Evolutionary conservation across 345 rosid species (phyloP).

Genomic region (Pistacia atlantica): DNA sequence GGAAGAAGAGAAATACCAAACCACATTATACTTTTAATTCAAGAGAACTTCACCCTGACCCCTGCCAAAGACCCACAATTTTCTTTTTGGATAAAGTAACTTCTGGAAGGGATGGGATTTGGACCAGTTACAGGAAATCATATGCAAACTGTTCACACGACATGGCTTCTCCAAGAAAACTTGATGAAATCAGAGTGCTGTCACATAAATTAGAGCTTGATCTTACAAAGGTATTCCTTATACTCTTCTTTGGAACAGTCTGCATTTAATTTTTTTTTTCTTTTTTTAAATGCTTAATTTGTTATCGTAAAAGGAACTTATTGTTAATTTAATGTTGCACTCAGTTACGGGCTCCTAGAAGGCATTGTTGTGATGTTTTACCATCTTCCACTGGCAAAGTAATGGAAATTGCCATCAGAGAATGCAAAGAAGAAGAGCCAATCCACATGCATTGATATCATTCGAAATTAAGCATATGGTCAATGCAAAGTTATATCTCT

Average conservation of each 20-base stretch:
- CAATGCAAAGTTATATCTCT: neutral
- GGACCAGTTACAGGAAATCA: slow-evolving; percentile 53
- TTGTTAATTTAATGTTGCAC: neutral
- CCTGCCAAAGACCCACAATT: slow-evolving; percentile 66
- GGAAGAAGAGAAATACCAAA: slow-evolving; percentile 42
- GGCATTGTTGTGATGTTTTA: slow-evolving; percentile 85
- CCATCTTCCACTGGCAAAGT: slow-evolving; percentile 49
- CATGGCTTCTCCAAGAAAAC: slow-evolving; percentile 53
- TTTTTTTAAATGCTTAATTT: neutral
- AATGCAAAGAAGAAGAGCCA: slow-evolving; percentile 69
- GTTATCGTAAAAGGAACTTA: neutral
- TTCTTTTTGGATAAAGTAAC: slow-evolving; percentile 58
- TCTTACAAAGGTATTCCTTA: slow-evolving; percentile 50
- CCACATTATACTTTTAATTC: slow-evolving; percentile 64
- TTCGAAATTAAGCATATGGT: neutral
- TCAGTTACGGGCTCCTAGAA: slow-evolving; percentile 76
- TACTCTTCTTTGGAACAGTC: neutral
- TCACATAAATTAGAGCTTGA: slow-evolving; percentile 56
- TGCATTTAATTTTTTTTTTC: no score
- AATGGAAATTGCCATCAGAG: slow-evolving; percentile 69
- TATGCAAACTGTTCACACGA: slow-evolving; percentile 49
- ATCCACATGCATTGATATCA: slow-evolving; percentile 48
- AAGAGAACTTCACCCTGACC: slow-evolving; percentile 48
- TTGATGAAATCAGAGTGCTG: slow-evolving; percentile 65
- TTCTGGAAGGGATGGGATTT: slow-evolving; percentile 27